Percentiles rank a stretch among this genome's conserved stretches.
These are phyloP conservation scores for Hortaea sp. DNA, from an alignment of 2,329 filamentous ascomycete genomes.

Conservation along the genomic window DNA sequence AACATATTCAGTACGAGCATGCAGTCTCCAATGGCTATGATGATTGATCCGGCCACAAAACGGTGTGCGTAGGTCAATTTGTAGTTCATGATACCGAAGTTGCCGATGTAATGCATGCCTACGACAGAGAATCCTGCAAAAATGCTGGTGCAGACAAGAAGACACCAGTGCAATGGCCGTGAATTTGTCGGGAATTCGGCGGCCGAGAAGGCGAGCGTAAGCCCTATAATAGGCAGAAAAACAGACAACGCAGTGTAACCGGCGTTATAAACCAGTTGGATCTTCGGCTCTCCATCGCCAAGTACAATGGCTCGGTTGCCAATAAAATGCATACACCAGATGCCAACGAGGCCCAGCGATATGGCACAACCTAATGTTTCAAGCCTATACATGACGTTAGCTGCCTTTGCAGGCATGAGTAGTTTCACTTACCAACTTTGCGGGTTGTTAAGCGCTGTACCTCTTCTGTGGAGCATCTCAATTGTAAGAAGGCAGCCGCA, in stretches of 20 bases:
- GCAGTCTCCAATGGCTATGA: conserved; percentile 65
- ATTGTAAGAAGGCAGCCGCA: too few species aligned
- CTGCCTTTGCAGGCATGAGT: too few species aligned
- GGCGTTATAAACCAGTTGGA: conserved; percentile 65
- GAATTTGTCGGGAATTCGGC: conserved; percentile 39
- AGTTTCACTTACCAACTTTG: too few species aligned
- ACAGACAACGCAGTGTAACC: conserved; percentile 68
- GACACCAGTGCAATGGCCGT: conserved; percentile 19
- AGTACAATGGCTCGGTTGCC: conserved; percentile 71
- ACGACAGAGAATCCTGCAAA: conserved; percentile 67
- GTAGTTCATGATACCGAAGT: conserved; percentile 73
- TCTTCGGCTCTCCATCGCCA: conserved; percentile 43
- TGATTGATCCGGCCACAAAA: conserved; percentile 56
- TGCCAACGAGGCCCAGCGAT: conserved; percentile 39
- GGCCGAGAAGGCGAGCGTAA: conserved; percentile 61
- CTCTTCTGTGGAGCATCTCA: too few species aligned
- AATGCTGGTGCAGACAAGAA: conserved; percentile 48
- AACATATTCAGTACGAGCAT: conserved; percentile 62
- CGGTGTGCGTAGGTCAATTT: conserved; percentile 48
- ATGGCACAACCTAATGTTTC: conserved; percentile 33
- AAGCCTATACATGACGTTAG: too few species aligned
- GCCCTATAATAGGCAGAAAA: conserved; percentile 66
- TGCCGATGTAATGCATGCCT: conserved; percentile 87
- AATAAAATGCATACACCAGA: conserved; percentile 62
- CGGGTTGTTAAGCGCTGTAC: too few species aligned